Evolutionary conservation across 2,329 filamentous ascomycete species (phyloP).

Genomic region (Ophiostoma triangulosporum): DNA sequence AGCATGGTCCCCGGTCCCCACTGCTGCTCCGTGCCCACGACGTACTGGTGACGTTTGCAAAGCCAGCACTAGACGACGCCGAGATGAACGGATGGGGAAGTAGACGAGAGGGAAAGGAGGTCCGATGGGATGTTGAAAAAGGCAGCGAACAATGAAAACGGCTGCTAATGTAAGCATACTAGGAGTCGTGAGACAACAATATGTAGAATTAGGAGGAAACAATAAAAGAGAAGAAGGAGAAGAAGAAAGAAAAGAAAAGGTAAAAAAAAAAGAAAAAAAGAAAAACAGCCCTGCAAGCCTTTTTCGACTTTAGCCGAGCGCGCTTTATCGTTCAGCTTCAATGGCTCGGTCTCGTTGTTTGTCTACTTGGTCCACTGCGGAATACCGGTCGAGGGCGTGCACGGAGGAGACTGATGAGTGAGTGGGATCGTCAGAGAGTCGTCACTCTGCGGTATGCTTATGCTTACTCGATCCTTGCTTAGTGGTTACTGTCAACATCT

Average conservation of each 20-base stretch:
- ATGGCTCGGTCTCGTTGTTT: neutral
- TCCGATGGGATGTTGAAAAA: too few species aligned
- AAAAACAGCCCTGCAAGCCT: neutral
- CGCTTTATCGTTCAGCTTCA: neutral
- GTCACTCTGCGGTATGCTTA: too few species aligned
- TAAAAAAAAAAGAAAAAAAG: neutral
- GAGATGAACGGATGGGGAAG: neutral
- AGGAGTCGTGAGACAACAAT: too few species aligned
- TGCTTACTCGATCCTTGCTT: too few species aligned
- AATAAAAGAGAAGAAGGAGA: neutral
- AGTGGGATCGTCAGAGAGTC: too few species aligned
- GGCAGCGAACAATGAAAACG: too few species aligned
- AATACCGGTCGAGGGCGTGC: too few species aligned
- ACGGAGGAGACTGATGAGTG: too few species aligned
- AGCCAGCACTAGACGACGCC: neutral
- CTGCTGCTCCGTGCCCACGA: too few species aligned
- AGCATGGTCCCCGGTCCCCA: too few species aligned
- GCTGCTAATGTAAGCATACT: too few species aligned
- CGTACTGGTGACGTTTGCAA: neutral
- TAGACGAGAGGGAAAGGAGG: neutral
- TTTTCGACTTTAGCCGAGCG: neutral
- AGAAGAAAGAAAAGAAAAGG: neutral
- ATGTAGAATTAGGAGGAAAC: neutral
- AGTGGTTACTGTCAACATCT: too few species aligned
- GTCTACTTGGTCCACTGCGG: neutral